phyloP scores from a whole-genome alignment of 1,139 yeast species.

The Tardiomyces blankii region DNA sequence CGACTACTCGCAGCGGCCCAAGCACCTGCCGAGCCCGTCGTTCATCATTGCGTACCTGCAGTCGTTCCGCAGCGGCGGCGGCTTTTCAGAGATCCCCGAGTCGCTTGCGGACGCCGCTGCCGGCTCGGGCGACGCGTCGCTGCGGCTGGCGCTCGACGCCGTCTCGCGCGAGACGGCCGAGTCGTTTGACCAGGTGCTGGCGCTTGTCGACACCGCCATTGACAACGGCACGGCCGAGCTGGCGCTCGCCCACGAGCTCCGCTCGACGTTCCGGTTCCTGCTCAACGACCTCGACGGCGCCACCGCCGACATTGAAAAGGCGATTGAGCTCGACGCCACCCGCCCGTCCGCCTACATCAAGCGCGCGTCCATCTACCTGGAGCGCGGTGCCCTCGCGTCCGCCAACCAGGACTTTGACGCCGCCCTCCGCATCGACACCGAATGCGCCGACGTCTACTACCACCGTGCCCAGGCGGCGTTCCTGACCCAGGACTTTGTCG shows the following conservation, averaged over 20 bases:
- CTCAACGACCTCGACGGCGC: constrained; percentile 60
- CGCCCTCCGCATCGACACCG: constrained; percentile 62
- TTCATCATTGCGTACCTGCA: constrained; percentile 80
- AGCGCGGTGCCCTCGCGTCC: constrained; percentile 45
- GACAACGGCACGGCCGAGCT: constrained; percentile 22
- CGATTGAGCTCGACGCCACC: constrained; percentile 62
- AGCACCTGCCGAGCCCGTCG: constrained; percentile 72
- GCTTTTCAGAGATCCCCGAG: constrained; percentile 20
- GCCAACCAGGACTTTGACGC: constrained; percentile 61
- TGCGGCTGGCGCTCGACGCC: constrained; percentile 58
- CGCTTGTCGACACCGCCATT: constrained; percentile 56
- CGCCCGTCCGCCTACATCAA: constrained; percentile 65
- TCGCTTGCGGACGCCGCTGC: constrained; percentile 37
- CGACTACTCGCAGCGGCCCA: constrained; percentile 40
- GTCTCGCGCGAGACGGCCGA: constrained; percentile 54
- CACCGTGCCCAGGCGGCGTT: constrained; percentile 92
- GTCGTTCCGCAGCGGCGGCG: constrained; percentile 39
- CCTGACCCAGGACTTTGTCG: constrained; percentile 60
- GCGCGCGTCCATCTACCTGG: constrained; percentile 79
- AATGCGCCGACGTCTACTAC: constrained; percentile 75
- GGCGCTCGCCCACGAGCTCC: constrained; percentile 73
- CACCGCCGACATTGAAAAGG: constrained; percentile 47
- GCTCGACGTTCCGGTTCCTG: constrained; percentile 75
- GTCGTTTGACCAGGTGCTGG: constrained; percentile 67
- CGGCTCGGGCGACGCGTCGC: constrained; percentile 48